Evolutionary conservation across 106 monocot species (phyloP).

Genomic region (Allium cepa): DNA sequence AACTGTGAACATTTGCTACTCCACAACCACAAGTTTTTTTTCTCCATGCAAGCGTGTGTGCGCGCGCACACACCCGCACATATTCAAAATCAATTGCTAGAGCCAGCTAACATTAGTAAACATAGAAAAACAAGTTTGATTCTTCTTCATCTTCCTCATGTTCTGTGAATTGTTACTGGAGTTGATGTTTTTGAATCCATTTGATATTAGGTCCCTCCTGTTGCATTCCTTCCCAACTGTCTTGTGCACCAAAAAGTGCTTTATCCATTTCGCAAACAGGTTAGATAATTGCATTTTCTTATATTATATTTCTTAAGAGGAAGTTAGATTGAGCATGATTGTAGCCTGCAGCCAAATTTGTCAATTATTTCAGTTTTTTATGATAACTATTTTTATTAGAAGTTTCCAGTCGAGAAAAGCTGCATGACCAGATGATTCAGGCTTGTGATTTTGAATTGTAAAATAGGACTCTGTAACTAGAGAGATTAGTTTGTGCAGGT

Average conservation of each 20-base stretch:
- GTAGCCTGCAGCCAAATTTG: too few relatives aligned
- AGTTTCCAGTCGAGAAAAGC: too few relatives aligned
- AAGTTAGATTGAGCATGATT: too few relatives aligned
- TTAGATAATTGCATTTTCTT: constrained; percentile 5
- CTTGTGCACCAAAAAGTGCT: constrained; percentile 79
- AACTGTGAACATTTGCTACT: too few relatives aligned
- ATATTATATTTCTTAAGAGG: neutral
- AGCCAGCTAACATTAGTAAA: neutral
- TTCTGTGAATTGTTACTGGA: neutral
- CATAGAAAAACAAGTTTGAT: neutral
- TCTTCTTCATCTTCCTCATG: neutral
- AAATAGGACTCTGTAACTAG: neutral
- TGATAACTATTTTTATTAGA: too few relatives aligned
- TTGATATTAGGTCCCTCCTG: constrained; percentile 70
- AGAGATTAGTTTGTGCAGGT: constrained; percentile 33
- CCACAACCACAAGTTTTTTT: too few relatives aligned
- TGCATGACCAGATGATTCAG: too few relatives aligned
- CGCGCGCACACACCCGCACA: too few relatives aligned
- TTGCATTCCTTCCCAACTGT: constrained; percentile 77
- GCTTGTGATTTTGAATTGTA: too few relatives aligned
- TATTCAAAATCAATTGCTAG: too few relatives aligned
- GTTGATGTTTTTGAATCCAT: neutral
- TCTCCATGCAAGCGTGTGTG: too few relatives aligned
- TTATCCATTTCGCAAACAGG: constrained; percentile 87
- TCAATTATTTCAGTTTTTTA: too few relatives aligned